These are phyloP conservation scores for Trichosanthes cucumerina DNA, from an alignment of 306 rosid genomes.

Conservation along the genomic window DNA sequence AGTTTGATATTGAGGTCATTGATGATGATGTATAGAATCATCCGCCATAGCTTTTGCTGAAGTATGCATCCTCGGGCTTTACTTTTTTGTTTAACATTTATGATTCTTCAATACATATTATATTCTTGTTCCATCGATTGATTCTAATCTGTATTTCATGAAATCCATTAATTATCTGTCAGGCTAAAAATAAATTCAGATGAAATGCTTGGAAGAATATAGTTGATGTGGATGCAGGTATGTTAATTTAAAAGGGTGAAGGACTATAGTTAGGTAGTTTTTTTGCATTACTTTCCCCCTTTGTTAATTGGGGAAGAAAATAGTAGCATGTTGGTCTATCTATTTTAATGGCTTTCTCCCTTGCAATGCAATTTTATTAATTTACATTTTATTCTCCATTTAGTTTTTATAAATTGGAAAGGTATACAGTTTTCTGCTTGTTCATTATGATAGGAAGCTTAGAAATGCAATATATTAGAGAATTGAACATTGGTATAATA, in stretches of 20 bases:
- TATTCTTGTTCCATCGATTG: neutral
- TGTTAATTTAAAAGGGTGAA: constrained; percentile 9
- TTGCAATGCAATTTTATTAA: neutral
- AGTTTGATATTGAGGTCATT: constrained; percentile 80
- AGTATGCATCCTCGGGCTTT: constrained; percentile 23
- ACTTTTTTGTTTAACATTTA: neutral
- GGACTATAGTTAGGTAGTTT: neutral
- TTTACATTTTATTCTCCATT: neutral
- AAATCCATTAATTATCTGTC: constrained; percentile 6
- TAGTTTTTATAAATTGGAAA: neutral
- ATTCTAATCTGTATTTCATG: constrained; percentile 8
- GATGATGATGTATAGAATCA: constrained; percentile 86
- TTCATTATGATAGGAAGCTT: neutral
- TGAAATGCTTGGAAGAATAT: constrained; percentile 41
- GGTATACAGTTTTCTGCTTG: neutral
- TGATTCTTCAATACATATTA: neutral
- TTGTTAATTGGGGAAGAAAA: neutral
- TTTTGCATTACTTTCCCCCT: neutral
- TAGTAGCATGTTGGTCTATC: neutral
- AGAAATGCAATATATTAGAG: neutral
- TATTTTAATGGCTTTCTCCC: neutral
- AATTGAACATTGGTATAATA: neutral
- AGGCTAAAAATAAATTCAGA: constrained; percentile 85
- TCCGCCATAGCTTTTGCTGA: constrained; percentile 74
- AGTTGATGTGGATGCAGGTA: constrained; percentile 85